Conservation (phyloP, 805 yeast species). For the Deakozyma indianensis region DNA sequence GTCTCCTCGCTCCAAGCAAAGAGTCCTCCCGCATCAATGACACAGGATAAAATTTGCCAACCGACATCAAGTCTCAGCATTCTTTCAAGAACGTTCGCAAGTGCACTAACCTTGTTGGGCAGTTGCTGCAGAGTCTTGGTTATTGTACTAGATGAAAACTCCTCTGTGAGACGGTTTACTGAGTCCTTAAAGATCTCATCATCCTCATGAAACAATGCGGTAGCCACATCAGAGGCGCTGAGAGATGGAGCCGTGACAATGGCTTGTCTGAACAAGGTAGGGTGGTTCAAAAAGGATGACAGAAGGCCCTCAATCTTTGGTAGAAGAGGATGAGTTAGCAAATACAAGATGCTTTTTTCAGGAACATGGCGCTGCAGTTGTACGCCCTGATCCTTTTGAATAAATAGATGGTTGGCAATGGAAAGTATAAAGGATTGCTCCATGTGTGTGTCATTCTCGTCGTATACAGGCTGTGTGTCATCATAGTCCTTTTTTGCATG, state of each 20-base stretch:
- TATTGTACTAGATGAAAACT: slow-evolving; percentile 35
- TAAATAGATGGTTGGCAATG: slow-evolving; percentile 31
- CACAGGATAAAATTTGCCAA: slow-evolving; percentile 45
- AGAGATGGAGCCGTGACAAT: slow-evolving; percentile 64
- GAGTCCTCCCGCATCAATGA: slow-evolving; percentile 62
- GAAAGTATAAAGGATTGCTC: slow-evolving; percentile 39
- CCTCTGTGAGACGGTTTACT: slow-evolving; percentile 50
- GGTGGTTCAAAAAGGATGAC: slow-evolving; percentile 33
- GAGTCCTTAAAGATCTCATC: slow-evolving; percentile 57
- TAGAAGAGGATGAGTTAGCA: slow-evolving; percentile 78
- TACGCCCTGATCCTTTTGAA: slow-evolving; percentile 11
- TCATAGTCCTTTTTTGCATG: slow-evolving; percentile 12
- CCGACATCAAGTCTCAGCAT: slow-evolving; percentile 36
- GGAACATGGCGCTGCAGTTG: slow-evolving; percentile 23
- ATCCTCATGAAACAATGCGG: slow-evolving; percentile 41
- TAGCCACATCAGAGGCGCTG: slow-evolving; percentile 46
- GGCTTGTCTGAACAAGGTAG: slow-evolving; percentile 66
- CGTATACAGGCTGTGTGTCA: slow-evolving; percentile 35
- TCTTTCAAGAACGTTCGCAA: slow-evolving; percentile 25
- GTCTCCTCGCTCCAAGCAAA: slow-evolving; percentile 47
- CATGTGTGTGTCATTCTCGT: slow-evolving; percentile 52
- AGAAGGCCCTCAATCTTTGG: slow-evolving; percentile 47
- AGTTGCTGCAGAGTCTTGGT: slow-evolving; percentile 12
- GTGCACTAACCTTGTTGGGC: slow-evolving; percentile 9
- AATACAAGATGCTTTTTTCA: slow-evolving; percentile 48